Conservation (phyloP, 2,329 filamentous ascomycete species). For the Venturia pyrina region DNA sequence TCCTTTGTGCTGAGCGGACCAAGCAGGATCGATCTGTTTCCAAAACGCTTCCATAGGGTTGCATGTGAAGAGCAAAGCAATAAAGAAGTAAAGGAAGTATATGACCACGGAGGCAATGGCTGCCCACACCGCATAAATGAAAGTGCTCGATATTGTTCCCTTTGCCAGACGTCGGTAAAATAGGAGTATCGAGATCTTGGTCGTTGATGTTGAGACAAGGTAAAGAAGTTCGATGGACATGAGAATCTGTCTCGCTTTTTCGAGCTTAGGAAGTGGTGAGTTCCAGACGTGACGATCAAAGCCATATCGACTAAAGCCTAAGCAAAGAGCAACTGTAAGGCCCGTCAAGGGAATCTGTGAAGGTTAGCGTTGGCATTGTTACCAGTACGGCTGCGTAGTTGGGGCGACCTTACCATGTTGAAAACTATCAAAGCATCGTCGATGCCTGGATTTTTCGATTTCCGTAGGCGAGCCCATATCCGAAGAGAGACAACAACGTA, state of each 20-base stretch:
- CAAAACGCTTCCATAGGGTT: conserved; percentile 17
- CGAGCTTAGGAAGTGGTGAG: not conserved
- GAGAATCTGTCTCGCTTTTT: conserved; percentile 15
- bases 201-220: conserved; percentile 15
- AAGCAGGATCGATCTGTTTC: conserved; percentile 15
- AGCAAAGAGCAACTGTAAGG: not conserved
- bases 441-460: conserved; percentile 14
- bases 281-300: conserved; percentile 10
- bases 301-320: conserved; percentile 2
- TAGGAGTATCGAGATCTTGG: conserved; percentile 16
- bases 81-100: conserved; percentile 14
- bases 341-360: conserved; percentile 15
- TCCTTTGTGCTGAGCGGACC: conserved; percentile 13
- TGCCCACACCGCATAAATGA: conserved; percentile 5
- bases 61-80: conserved; percentile 16
- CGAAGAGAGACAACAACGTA: conserved; percentile 15
- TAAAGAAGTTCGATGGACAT: conserved; percentile 18
- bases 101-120: conserved; percentile 13
- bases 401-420: conserved; percentile 14
- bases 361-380: not conserved
- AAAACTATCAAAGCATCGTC: conserved; percentile 17
- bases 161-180: conserved; percentile 17
- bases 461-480: conserved; percentile 15
- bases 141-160: conserved; percentile 3
- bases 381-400: not conserved